Evolutionary conservation across 2,329 filamentous ascomycete species (phyloP).

Genomic region (Didymella glomerata): DNA sequence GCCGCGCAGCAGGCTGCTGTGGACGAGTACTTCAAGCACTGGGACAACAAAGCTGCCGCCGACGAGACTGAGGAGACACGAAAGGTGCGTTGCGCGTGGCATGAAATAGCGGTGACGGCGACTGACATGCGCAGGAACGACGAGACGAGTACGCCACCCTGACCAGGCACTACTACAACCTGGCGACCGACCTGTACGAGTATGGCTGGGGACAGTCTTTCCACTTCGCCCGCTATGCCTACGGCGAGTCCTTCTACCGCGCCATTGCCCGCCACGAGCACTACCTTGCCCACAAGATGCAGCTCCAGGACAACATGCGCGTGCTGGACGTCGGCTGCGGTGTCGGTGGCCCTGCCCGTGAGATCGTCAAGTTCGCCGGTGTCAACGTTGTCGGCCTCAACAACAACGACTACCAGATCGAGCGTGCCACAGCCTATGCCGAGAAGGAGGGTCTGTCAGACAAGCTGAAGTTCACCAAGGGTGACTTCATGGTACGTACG

Average conservation of each 20-base stretch:
- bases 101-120: constrained; percentile 5
- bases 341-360: constrained; percentile 91
- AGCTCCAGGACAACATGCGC: constrained; percentile 83
- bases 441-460: constrained; percentile 79
- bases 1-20: constrained; percentile 81
- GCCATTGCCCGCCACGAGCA: constrained; percentile 97
- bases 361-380: constrained; percentile 95
- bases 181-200: constrained; percentile 95
- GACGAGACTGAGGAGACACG: constrained; percentile 85
- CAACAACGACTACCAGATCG: constrained; percentile 99
- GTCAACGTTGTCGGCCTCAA: constrained; percentile 90
- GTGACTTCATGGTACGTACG: constrained; percentile 83
- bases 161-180: constrained; percentile 96
- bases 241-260: constrained; percentile 86
- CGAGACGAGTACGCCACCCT: constrained; percentile 90
- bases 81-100: constrained; percentile 63
- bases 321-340: constrained; percentile 97
- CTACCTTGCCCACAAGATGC: constrained; percentile 91
- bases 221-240: constrained; percentile 95
- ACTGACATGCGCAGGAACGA: constrained; percentile 66
- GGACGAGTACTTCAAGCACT: constrained; percentile 96
- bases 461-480: constrained; percentile 88
- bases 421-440: constrained; percentile 88
- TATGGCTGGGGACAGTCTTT: constrained; percentile 97
- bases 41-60: constrained; percentile 82